Evolutionary conservation across 192 early-diverging fungal species (phyloP), one percentile per base, ranked within the genome.

Genomic region (Irineochytrium annulatum): DNA sequence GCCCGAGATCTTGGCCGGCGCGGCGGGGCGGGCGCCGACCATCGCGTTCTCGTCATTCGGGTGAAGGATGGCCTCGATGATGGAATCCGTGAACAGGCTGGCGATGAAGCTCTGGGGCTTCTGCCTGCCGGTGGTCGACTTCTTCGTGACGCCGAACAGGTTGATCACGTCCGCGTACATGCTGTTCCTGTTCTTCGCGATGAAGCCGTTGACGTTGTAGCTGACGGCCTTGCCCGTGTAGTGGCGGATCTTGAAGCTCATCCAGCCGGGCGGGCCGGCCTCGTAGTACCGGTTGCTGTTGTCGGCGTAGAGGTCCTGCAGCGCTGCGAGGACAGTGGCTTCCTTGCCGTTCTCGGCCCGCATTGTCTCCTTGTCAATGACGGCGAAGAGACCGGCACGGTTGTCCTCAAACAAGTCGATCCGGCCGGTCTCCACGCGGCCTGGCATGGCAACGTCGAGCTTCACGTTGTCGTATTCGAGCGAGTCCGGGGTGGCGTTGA

Each of bases 111-210:
- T 72, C 60, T 90, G 89, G 11, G 89, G 84, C 3, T 80, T 68
- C 3, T 81, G 70, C 1, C 68, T 80, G n/a, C 80, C 86, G 11
- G 67, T 72, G n/a, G 75, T 70, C 24, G 63, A 51, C 17, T 33
- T 52, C n/a, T 66, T 52, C 4, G 55, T 60, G 1, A 89, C 88
- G 35, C 90, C 84, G 82, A 95, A 89, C 45, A 95, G 72, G 4
- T 86, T 81, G 34, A 93, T 87, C 73, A 92, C 91, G 65, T 94
- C 90, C 1, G 87, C 78, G 62, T 85, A 87, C 19, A 94, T 68
- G 39, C 80, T 79, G 65, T 94, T 90, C 5, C 76, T 75, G 65
- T 97, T 91, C 52, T 81, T 77, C 57, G 87, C 85, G n/a, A 89
- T 61, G 65, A 93, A 90, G 1, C 77, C 79, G 27, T 74, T 73